Evolutionary conservation across 208 protist genomes (phyloP).

Genomic region (Trypanosoma grayi): DNA sequence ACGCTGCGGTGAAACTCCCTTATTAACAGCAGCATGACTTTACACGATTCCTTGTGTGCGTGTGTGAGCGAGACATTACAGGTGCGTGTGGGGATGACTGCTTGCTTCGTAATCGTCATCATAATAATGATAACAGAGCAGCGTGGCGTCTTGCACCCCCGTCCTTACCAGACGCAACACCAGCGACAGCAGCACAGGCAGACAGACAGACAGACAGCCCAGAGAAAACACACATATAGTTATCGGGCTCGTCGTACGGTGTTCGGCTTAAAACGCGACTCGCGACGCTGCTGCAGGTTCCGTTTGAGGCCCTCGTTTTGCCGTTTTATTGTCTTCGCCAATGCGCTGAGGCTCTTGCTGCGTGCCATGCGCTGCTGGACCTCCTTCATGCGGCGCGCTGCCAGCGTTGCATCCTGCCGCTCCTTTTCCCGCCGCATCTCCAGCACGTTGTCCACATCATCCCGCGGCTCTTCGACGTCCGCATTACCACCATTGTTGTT

Average conservation of each 20-base stretch:
- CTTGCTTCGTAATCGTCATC: too few species aligned
- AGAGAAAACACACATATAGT: too few species aligned
- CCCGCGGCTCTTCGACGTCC: slow-evolving; percentile 29
- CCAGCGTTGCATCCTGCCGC: slow-evolving; percentile 27
- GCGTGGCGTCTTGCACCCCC: too few species aligned
- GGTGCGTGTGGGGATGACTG: too few species aligned
- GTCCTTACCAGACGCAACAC: too few species aligned
- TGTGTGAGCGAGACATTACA: too few species aligned
- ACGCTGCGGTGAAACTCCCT: too few species aligned
- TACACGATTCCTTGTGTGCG: too few species aligned
- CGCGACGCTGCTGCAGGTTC: slow-evolving; percentile 56
- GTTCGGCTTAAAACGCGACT: slow-evolving; percentile 77
- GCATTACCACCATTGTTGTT: slow-evolving; percentile 23
- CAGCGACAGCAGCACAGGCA: too few species aligned
- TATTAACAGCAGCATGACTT: too few species aligned
- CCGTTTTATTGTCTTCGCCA: slow-evolving; percentile 75
- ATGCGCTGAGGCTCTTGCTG: slow-evolving; percentile 64
- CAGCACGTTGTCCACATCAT: slow-evolving; percentile 58
- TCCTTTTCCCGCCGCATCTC: slow-evolving; percentile 42
- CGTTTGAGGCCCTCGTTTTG: slow-evolving; percentile 73
- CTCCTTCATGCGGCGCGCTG: slow-evolving; percentile 65
- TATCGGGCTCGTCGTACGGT: slow-evolving; percentile 48
- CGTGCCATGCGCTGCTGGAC: slow-evolving; percentile 82
- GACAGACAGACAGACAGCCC: too few species aligned
- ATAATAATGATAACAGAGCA: too few species aligned